These are phyloP conservation scores for Epichloe typhina DNA, from an alignment of 2,329 filamentous ascomycete species.

Conservation along the genomic window DNA sequence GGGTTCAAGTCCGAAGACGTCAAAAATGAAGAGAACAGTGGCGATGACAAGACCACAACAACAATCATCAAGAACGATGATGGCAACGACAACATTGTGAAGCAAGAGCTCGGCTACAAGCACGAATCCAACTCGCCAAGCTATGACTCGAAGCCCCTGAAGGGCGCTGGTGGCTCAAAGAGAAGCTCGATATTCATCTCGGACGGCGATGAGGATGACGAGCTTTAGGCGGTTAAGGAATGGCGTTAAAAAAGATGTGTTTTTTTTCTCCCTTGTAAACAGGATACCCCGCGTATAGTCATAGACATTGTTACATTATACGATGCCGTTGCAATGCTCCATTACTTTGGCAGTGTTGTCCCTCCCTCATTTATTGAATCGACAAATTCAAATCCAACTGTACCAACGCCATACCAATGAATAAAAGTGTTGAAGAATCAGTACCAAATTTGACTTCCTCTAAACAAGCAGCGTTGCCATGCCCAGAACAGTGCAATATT, in stretches of 20 bases:
- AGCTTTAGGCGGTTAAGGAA: background rate
- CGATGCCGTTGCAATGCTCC: no score
- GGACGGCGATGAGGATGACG: constrained; percentile 25
- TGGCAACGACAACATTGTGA: background rate
- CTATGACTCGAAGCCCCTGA: constrained; percentile 6
- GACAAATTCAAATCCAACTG: no score
- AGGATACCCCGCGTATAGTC: no score
- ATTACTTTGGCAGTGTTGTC: background rate
- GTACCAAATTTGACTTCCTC: background rate
- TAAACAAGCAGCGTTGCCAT: no score
- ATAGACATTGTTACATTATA: no score
- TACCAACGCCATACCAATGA: no score
- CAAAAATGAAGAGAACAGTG: constrained; percentile 4
- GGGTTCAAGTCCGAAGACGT: constrained; percentile 6
- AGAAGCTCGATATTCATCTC: constrained; percentile 23
- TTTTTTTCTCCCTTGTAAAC: background rate
- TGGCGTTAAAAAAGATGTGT: no score
- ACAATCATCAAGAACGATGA: background rate
- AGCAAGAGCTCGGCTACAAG: background rate
- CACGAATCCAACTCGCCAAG: background rate
- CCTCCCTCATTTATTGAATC: background rate
- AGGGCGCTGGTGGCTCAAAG: constrained; percentile 12
- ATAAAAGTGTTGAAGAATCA: no score
- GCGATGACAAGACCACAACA: background rate
- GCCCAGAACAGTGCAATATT: no score